Evolutionary conservation across 805 yeast species (phyloP).

Genomic region (Candida ortonii): DNA sequence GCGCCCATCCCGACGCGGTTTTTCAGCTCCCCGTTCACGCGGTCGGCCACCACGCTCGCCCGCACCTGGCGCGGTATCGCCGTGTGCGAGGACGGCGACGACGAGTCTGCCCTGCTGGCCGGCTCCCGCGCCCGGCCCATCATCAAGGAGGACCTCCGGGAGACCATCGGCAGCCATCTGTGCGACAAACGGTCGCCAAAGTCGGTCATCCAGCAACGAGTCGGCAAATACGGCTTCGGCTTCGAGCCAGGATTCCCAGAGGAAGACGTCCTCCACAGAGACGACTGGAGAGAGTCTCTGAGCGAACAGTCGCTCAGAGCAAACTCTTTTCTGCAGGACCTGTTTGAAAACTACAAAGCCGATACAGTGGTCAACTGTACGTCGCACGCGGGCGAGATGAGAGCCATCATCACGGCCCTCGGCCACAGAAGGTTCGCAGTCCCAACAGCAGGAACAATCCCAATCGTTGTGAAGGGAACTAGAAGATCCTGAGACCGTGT

Average conservation of each 20-base stretch:
- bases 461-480: constrained; percentile 49
- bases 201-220: constrained; percentile 37
- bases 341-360: constrained; percentile 36
- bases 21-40: constrained; percentile 61
- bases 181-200: constrained; percentile 57
- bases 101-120: constrained; percentile 14
- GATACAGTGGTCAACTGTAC: constrained; percentile 44
- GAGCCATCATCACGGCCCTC: constrained; percentile 47
- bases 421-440: constrained; percentile 57
- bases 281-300: constrained; percentile 46
- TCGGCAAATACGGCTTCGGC: constrained; percentile 40
- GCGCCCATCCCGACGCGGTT: constrained; percentile 56
- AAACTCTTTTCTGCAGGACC: constrained; percentile 41
- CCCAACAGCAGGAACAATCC: constrained; percentile 66
- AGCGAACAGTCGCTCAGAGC: constrained; percentile 50
- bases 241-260: constrained; percentile 46
- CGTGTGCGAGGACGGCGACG: constrained; percentile 26
- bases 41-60: constrained; percentile 56
- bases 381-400: constrained; percentile 61
- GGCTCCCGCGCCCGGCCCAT: constrained; percentile 23
- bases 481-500: no score
- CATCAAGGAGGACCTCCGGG: constrained; percentile 51
- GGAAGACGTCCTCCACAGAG: constrained; percentile 45
- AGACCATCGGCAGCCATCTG: constrained; percentile 56
- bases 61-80: constrained; percentile 47